Evolutionary conservation across 192 early-diverging fungal genomes (phyloP).

Genomic region (Linnemannia schmuckeri): DNA sequence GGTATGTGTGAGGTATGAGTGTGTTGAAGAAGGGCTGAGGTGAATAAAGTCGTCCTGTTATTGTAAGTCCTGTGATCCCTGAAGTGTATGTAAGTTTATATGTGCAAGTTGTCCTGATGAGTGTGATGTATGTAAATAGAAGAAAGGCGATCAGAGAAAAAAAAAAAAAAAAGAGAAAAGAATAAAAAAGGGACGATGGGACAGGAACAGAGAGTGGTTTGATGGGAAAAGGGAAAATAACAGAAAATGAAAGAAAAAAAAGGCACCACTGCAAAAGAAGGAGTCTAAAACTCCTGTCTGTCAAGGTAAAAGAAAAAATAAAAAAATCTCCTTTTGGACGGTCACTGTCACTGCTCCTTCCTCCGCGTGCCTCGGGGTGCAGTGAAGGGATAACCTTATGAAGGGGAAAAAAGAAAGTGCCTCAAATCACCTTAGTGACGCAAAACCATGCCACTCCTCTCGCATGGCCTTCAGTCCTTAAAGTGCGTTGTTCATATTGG

Average conservation of each 20-base stretch:
- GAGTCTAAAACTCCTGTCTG: neutral
- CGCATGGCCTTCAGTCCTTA: too few relatives aligned
- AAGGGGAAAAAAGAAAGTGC: too few relatives aligned
- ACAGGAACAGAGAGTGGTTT: neutral
- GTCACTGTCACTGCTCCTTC: neutral
- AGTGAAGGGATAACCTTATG: too few relatives aligned
- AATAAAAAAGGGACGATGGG: neutral
- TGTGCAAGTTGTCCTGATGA: slow-evolving; percentile 2
- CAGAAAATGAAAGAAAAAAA: slow-evolving; percentile 2
- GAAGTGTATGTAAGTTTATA: neutral
- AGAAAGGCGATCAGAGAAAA: neutral
- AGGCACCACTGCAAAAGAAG: neutral
- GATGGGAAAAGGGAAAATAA: neutral
- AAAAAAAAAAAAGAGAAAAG: slow-evolving; percentile 3
- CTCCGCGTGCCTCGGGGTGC: neutral
- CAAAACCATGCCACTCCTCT: too few relatives aligned
- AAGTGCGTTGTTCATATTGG: too few relatives aligned
- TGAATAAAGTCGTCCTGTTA: neutral
- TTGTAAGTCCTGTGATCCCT: neutral
- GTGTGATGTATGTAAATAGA: slow-evolving; percentile 2
- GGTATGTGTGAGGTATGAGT: neutral
- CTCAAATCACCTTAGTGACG: too few relatives aligned
- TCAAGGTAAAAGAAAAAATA: neutral
- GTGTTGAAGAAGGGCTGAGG: neutral
- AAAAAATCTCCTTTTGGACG: neutral